These are phyloP conservation scores for Rhodotorula diobovata DNA, from an alignment of 768 basidiomycete genomes.

Conservation along the genomic window DNA sequence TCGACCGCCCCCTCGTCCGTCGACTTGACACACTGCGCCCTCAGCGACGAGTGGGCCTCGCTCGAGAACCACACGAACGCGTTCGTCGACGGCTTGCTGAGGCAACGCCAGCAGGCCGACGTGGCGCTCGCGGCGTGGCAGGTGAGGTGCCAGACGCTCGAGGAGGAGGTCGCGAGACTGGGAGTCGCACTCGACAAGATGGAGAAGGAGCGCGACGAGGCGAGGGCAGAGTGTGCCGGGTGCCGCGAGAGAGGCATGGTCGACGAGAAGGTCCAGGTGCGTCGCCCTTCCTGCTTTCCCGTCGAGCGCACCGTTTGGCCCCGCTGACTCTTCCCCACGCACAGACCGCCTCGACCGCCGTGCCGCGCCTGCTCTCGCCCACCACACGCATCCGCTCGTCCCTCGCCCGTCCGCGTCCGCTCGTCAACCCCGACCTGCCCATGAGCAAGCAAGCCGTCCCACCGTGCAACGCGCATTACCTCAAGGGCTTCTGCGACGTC, in stretches of 20 bases:
- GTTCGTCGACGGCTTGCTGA: constrained; percentile 3
- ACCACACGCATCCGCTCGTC: background rate
- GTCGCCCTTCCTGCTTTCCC: background rate
- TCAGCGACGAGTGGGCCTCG: too few relatives aligned
- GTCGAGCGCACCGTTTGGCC: background rate
- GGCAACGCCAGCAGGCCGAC: background rate
- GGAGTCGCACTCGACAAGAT: background rate
- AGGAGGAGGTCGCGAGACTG: constrained; percentile 11
- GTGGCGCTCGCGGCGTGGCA: constrained; percentile 6
- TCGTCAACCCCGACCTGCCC: constrained; percentile 24
- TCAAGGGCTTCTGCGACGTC: constrained; percentile 30
- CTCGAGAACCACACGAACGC: background rate
- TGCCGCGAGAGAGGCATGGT: background rate
- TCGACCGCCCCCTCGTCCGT: background rate
- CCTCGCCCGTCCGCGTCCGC: background rate
- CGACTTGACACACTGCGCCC: background rate
- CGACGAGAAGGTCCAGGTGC: background rate
- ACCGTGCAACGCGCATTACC: constrained; percentile 34
- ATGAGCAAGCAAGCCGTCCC: constrained; percentile 34
- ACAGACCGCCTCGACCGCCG: background rate
- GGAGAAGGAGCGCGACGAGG: background rate
- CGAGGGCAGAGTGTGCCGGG: background rate
- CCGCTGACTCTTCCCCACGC: background rate
- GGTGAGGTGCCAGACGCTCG: constrained; percentile 11
- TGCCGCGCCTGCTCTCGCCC: background rate